Evolutionary conservation across 1,139 yeast species (phyloP).

Genomic region (Hansenula anomala): DNA sequence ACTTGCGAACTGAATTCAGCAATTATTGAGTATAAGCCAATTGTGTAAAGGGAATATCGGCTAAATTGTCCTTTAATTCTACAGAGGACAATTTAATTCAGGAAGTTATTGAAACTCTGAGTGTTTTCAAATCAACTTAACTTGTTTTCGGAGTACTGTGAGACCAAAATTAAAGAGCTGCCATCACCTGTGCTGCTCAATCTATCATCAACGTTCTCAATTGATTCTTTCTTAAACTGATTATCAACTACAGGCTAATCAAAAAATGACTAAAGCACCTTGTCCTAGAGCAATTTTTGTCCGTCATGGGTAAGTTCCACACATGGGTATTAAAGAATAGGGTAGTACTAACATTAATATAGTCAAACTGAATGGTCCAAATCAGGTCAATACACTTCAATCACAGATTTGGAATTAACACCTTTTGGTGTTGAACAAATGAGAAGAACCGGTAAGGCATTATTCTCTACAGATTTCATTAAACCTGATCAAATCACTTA

Average conservation of each 20-base stretch:
- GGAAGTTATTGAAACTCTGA: too few relatives aligned
- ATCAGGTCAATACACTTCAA: conserved; percentile 86
- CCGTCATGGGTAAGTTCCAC: conserved; percentile 53
- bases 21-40: too few relatives aligned
- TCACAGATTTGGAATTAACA: conserved; percentile 77
- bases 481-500: conserved; percentile 59
- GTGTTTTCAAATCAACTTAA: too few relatives aligned
- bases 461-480: conserved; percentile 61
- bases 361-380: conserved; percentile 95
- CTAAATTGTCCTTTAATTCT: too few relatives aligned
- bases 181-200: conserved; percentile 1
- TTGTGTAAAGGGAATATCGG: too few relatives aligned
- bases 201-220: too few relatives aligned
- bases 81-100: too few relatives aligned
- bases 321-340: not conserved
- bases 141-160: too few relatives aligned
- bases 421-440: conserved; percentile 74
- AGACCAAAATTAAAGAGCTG: too few relatives aligned
- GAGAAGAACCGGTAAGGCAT: conserved; percentile 62
- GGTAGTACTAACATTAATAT: conserved; percentile 3
- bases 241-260: too few relatives aligned
- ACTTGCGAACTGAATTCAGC: too few relatives aligned
- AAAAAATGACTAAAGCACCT: conserved; percentile 25
- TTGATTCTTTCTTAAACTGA: too few relatives aligned
- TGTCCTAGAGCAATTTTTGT: conserved; percentile 77